Conservation (phyloP, 495 filamentous ascomycete genomes). For the Cladorrhinum samala region DNA sequence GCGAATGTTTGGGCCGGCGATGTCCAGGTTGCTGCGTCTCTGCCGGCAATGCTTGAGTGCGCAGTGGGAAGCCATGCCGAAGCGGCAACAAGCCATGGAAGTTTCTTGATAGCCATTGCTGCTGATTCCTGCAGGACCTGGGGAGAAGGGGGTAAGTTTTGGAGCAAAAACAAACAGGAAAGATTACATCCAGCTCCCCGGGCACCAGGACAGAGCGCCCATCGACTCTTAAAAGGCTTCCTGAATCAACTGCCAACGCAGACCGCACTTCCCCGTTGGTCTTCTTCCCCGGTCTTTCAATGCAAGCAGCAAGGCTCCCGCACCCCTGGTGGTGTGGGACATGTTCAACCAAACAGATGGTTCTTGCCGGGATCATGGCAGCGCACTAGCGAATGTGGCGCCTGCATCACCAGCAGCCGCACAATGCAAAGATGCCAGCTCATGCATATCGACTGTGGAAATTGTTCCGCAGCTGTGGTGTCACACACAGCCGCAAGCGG, state of each 20-base stretch:
- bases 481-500: too few species aligned
- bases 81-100: conserved; percentile 8
- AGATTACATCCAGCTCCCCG: too few species aligned
- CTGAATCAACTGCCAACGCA: too few species aligned
- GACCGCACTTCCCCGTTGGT: neutral
- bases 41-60: conserved; percentile 3
- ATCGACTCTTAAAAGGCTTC: neutral
- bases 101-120: conserved; percentile 10
- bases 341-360: neutral
- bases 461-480: too few species aligned
- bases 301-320: neutral
- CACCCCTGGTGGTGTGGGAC: neutral
- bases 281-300: too few species aligned
- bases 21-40: neutral
- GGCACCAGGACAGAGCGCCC: too few species aligned
- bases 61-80: conserved; percentile 11
- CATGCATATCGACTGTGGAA: too few species aligned
- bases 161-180: too few species aligned
- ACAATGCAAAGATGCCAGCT: neutral
- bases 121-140: neutral
- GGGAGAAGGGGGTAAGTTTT: too few species aligned
- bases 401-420: neutral
- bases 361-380: neutral
- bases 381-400: neutral
- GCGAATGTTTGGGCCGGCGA: conserved; percentile 3